These are phyloP conservation scores for Podaxis sp. DNA, from an alignment of 768 basidiomycete genomes.

Conservation along the genomic window DNA sequence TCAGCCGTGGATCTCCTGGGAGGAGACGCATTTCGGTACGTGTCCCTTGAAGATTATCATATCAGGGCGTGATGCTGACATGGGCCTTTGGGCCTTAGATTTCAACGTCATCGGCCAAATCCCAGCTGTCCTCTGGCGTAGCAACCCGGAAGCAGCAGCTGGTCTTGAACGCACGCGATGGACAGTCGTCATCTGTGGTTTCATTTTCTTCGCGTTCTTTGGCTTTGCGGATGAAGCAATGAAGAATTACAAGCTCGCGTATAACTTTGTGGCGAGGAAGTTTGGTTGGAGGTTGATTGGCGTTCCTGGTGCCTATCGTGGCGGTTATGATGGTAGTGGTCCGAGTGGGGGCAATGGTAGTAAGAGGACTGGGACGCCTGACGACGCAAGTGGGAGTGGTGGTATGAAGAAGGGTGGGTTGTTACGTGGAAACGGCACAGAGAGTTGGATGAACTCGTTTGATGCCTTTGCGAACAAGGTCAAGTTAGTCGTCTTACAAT, in stretches of 20 bases:
- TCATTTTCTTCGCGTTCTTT: constrained; percentile 59
- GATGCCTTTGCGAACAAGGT: constrained; percentile 50
- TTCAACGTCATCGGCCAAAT: constrained; percentile 34
- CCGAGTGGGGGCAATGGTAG: background rate
- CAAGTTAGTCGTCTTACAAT: constrained; percentile 18
- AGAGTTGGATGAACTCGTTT: constrained; percentile 5
- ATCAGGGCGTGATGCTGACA: background rate
- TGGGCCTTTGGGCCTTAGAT: constrained; percentile 13
- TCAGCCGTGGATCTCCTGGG: constrained; percentile 42
- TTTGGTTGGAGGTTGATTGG: constrained; percentile 14
- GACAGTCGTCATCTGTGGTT: constrained; percentile 38
- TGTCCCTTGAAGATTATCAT: background rate
- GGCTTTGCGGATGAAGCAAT: constrained; percentile 55
- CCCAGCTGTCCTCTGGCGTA: constrained; percentile 33
- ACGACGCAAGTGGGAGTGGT: background rate
- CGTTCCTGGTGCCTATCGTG: background rate
- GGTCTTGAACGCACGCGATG: constrained; percentile 39
- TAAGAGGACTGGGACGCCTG: background rate
- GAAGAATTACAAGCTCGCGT: constrained; percentile 37
- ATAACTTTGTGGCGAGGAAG: constrained; percentile 23
- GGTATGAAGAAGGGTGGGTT: background rate
- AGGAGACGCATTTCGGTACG: constrained; percentile 37
- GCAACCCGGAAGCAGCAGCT: constrained; percentile 15
- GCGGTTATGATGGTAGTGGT: background rate
- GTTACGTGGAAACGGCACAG: background rate